A percentile compares a stretch with the other conserved stretches of the same genome.
phyloP scores from a whole-genome alignment of 495 filamentous ascomycete species.

The Tuber indicum region DNA sequence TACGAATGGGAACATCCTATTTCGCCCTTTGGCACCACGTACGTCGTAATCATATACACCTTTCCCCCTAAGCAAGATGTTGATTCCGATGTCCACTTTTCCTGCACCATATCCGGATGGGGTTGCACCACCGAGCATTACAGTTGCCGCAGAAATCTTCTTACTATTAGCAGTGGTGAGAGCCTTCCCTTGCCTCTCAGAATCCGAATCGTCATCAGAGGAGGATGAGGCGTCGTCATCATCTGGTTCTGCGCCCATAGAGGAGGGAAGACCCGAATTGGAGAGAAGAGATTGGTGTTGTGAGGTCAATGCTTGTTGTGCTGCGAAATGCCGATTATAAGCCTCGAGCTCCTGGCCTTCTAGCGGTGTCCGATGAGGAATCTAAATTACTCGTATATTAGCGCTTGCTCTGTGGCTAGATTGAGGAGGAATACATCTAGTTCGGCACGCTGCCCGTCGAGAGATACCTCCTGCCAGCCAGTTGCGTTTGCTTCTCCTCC shows the following conservation, averaged over 20 bases:
- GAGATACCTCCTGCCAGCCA: constrained; percentile 21
- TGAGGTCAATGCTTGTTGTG: constrained; percentile 47
- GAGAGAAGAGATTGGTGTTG: constrained; percentile 34
- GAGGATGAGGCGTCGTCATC: constrained; percentile 79
- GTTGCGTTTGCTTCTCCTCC: constrained; percentile 26
- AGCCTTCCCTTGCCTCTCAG: constrained; percentile 83
- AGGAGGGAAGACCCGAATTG: constrained; percentile 26
- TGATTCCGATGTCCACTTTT: constrained; percentile 83
- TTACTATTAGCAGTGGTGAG: constrained; percentile 47
- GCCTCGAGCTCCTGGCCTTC: constrained; percentile 65
- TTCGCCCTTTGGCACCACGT: constrained; percentile 83
- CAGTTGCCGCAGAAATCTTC: constrained; percentile 75
- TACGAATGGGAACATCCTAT: constrained; percentile 86
- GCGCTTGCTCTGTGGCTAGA: background rate
- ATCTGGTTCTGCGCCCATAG: constrained; percentile 51
- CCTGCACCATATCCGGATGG: constrained; percentile 53
- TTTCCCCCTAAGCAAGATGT: constrained; percentile 80
- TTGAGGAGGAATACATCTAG: constrained; percentile 19
- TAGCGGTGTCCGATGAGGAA: constrained; percentile 53
- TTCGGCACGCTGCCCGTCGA: constrained; percentile 26
- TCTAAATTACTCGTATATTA: constrained; percentile 13
- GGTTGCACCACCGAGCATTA: constrained; percentile 49
- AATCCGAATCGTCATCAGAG: constrained; percentile 77
- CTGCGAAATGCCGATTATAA: constrained; percentile 87
- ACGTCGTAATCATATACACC: constrained; percentile 88